Percentiles rank a stretch among this genome's conserved stretches.
Evolutionary conservation across 1,284 basidiomycete genomes (phyloP).

Genomic region (Phellinidium pouzarii): DNA sequence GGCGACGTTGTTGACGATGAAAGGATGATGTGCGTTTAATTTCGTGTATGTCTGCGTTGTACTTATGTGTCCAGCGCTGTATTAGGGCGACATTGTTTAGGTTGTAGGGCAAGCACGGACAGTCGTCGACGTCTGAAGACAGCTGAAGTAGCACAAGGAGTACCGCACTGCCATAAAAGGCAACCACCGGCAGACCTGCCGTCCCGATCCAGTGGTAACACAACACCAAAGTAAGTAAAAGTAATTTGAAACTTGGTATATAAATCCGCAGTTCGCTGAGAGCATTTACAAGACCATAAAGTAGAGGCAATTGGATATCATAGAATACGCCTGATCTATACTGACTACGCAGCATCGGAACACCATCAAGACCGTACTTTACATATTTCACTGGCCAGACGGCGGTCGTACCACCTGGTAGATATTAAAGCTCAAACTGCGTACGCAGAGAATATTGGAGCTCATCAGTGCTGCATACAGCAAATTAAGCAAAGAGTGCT

Average conservation of each 20-base stretch:
- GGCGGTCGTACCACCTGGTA: conserved; percentile 50
- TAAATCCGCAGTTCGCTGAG: neutral
- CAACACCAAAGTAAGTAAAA: no score
- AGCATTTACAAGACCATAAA: neutral
- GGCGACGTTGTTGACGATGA: neutral
- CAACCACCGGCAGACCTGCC: no score
- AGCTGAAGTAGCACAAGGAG: neutral
- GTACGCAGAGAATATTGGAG: neutral
- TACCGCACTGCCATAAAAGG: neutral
- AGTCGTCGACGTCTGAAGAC: conserved; percentile 1
- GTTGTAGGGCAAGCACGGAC: conserved; percentile 1
- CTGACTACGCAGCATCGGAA: conserved; percentile 4
- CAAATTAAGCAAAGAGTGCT: conserved; percentile 27
- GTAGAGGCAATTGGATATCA: neutral
- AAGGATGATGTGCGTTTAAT: neutral
- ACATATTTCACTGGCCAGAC: conserved; percentile 1
- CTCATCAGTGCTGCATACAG: neutral
- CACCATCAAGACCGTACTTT: neutral
- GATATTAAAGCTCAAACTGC: conserved; percentile 71
- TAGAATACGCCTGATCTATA: neutral
- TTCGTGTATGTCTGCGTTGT: neutral
- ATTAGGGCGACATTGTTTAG: conserved; percentile 6
- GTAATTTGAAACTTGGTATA: neutral
- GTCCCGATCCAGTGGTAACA: no score
- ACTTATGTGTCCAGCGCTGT: neutral